Conservation (phyloP, 768 basidiomycete species). For the Collybiopsis confluens region DNA sequence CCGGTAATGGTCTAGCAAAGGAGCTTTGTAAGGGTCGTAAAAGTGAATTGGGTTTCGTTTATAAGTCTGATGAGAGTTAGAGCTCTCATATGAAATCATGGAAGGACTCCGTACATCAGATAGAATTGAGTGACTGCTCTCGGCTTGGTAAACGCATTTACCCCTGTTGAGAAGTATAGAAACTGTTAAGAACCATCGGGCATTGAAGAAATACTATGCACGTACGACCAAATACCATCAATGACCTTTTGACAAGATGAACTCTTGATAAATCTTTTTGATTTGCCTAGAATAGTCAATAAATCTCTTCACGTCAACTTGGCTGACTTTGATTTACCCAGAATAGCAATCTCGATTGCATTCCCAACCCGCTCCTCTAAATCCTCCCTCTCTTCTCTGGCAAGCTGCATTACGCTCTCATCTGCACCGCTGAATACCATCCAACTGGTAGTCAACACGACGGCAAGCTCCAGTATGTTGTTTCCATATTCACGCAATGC, state of each 20-base stretch:
- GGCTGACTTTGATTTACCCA: conserved; percentile 55
- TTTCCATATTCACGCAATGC: conserved; percentile 70
- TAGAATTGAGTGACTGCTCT: conserved; percentile 84
- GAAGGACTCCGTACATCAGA: conserved; percentile 60
- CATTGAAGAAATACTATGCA: conserved; percentile 9
- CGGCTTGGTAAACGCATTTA: conserved; percentile 86
- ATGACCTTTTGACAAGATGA: conserved; percentile 90
- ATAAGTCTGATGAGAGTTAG: conserved; percentile 62
- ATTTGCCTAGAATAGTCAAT: conserved; percentile 57
- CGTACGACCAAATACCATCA: conserved; percentile 74
- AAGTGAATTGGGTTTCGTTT: conserved; percentile 89
- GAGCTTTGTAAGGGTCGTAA: conserved; percentile 92
- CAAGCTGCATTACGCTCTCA: conserved; percentile 48
- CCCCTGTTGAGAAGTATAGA: conserved; percentile 46
- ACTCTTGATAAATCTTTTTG: conserved; percentile 87
- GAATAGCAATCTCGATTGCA: conserved; percentile 79
- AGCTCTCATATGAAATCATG: not conserved
- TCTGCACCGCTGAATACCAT: conserved; percentile 76
- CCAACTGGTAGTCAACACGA: conserved; percentile 78
- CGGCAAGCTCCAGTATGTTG: conserved; percentile 61
- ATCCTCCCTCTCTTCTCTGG: conserved; percentile 62
- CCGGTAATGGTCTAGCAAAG: conserved; percentile 95
- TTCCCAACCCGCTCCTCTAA: conserved; percentile 81
- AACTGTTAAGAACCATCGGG: not conserved
- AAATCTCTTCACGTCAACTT: conserved; percentile 37